Evolutionary conservation across 2,329 filamentous ascomycete genomes (phyloP), one percentile per base, ranked within the genome.

Genomic region (Akanthomyces lecanii): DNA sequence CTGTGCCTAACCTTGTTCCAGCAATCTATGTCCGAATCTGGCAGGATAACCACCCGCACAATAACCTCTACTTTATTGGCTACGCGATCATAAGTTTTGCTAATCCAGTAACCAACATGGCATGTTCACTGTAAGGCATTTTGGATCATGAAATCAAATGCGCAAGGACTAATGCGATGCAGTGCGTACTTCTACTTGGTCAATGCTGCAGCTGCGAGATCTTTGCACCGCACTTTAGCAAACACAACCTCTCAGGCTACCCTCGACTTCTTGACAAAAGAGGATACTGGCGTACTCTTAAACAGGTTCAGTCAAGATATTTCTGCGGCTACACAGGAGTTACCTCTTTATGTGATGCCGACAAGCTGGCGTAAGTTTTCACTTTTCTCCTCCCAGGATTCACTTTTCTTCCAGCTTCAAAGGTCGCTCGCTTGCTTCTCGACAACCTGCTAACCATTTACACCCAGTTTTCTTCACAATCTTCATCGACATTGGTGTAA

Each of bases 281-380:
- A 75, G 0, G 77, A 80, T 4, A 75, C 69, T 1, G 78, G 78
- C 0, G 70, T 72, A 1, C 75, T 76, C 0, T 63, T 80, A 14
- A 81, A 79, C 38, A 33, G 59, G 23, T 62, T 76, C 78, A 63
- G 72, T 76, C 42, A 67, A 75, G 38, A 77, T 75, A 54, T 47
- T 63, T 82, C 81, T 63, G 69, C 78, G 16, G n/a, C 38, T 3
- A 18, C 47, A 3, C 57, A 60, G 18, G 14, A n/a, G 8, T n/a
- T 60, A 10, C 73, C 76, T 2, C 47, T 71, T 1, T 73, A 75
- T 0, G 57, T 79, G 28, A 66, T 68, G 23, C 67, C 69, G 8
- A 61, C 76, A 8, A 44, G 65, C 2, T 67, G 65, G 33, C 33
- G 33, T 36, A 36, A 8, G 33, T 36, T 36, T 36, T 11, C 8